A percentile compares a stretch with the other conserved stretches of the same genome.
Evolutionary conservation across 2,329 filamentous ascomycete genomes (phyloP).

Genomic region (Hysterium pulicare): DNA sequence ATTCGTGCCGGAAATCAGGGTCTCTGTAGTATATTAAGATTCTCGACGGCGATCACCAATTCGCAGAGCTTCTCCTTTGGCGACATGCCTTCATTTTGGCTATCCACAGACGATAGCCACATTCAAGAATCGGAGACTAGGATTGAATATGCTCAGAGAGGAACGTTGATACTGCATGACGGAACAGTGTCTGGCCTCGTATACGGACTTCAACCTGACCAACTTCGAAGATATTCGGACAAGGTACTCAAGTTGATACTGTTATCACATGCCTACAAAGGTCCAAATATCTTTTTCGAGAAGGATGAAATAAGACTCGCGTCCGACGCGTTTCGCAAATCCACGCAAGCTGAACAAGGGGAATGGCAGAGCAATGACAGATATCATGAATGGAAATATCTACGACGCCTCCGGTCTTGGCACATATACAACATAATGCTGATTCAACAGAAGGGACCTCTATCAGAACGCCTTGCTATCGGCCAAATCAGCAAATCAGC

Average conservation of each 20-base stretch:
- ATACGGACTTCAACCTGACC: not conserved
- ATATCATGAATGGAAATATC: not conserved
- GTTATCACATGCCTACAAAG: not conserved
- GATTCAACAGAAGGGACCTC: not conserved
- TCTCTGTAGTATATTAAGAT: not conserved
- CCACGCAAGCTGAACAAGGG: not conserved
- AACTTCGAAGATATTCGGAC: not conserved
- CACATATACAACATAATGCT: not conserved
- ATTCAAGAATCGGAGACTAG: not conserved
- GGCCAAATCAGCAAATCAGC: not conserved
- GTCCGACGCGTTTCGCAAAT: not conserved
- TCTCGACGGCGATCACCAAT: not conserved
- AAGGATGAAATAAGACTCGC: not conserved
- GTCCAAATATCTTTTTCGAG: not conserved
- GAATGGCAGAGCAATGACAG: not conserved
- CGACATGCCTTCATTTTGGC: not conserved
- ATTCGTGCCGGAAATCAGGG: not conserved
- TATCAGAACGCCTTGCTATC: not conserved
- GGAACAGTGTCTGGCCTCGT: not conserved
- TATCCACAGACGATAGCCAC: not conserved
- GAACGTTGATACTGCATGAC: not conserved
- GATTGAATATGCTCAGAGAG: not conserved
- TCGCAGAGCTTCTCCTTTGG: not conserved
- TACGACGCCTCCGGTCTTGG: not conserved
- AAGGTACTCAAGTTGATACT: not conserved